Conservation (phyloP, 345 rosid species). For the Citrus reticulata region DNA sequence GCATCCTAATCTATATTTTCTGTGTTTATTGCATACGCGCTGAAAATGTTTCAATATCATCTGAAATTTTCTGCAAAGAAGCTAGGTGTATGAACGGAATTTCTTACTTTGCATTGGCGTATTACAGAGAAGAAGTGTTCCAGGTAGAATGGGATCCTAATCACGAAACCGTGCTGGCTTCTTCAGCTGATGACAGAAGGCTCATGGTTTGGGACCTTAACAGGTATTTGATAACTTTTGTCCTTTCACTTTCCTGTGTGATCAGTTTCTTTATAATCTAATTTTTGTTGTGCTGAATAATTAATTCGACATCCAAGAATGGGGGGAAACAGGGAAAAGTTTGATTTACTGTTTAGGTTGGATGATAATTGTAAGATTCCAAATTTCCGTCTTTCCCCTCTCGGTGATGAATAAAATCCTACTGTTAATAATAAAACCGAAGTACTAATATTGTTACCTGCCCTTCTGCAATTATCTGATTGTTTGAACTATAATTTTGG, state of each 20-base stretch:
- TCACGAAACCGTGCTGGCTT: conserved; percentile 87
- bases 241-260: neutral
- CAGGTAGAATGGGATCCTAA: conserved; percentile 99
- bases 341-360: neutral
- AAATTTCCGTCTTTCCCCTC: too few relatives aligned
- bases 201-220: conserved; percentile 90
- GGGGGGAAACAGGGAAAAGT: neutral
- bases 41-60: neutral
- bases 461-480: neutral
- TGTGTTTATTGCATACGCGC: neutral
- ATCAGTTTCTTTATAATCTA: neutral
- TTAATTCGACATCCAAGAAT: neutral
- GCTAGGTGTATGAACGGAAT: neutral
- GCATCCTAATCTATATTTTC: neutral
- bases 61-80: neutral
- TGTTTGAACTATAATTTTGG: neutral
- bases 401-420: neutral
- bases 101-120: conserved; percentile 10
- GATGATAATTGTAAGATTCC: neutral
- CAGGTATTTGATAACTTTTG: conserved; percentile 45
- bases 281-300: neutral
- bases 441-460: neutral
- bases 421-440: neutral
- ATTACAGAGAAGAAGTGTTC: conserved; percentile 77
- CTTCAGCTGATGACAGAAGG: conserved; percentile 91